These are phyloP conservation scores for Neovahlkampfia damariscottae DNA, from an alignment of 78 protist species.

Conservation along the genomic window DNA sequence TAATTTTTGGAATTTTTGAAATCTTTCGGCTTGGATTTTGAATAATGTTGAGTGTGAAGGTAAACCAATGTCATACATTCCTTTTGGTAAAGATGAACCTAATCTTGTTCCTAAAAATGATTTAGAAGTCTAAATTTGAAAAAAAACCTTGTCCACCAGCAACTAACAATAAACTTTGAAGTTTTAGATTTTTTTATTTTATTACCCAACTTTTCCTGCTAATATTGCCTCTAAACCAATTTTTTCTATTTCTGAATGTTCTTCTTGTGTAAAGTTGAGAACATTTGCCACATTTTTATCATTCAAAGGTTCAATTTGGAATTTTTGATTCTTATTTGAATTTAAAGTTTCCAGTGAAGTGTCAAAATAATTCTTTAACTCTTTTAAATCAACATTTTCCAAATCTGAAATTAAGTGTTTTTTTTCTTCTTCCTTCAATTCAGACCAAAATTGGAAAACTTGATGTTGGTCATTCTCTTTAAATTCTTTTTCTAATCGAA, in stretches of 20 bases:
- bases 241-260: not conserved
- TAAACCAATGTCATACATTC: constrained; percentile 71
- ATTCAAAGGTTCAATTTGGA: not conserved
- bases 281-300: not conserved
- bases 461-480: not conserved
- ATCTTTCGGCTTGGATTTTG: constrained; percentile 81
- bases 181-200: no score
- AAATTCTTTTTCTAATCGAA: not conserved
- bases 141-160: constrained; percentile 1
- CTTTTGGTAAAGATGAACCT: constrained; percentile 85
- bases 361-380: not conserved
- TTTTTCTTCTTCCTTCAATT: not conserved
- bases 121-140: no score
- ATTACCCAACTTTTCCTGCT: not conserved
- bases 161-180: not conserved
- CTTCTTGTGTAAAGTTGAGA: not conserved
- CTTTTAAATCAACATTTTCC: no score
- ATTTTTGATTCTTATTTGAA: not conserved
- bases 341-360: not conserved
- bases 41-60: constrained; percentile 81
- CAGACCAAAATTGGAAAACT: not conserved
- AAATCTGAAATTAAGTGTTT: no score
- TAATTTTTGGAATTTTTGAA: constrained; percentile 44
- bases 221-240: not conserved
- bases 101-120: constrained; percentile 89